Evolutionary conservation across 345 rosid genomes (phyloP).

Genomic region (Eucalyptus marginata): DNA sequence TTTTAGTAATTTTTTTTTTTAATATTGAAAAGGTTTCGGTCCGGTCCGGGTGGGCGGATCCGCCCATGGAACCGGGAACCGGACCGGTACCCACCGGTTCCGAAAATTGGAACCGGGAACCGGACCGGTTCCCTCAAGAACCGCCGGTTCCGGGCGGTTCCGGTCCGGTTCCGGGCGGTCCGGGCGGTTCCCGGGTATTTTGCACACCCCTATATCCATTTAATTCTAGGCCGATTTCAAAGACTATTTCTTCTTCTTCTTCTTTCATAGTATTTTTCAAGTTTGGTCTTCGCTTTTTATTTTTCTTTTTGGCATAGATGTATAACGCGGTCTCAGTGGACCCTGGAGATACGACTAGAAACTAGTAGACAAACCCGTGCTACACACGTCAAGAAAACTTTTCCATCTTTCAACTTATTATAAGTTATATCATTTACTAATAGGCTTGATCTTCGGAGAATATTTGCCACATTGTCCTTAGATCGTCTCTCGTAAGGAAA

Average conservation of each 20-base stretch:
- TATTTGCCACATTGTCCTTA: not conserved
- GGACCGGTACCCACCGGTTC: too few species aligned
- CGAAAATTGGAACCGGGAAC: too few species aligned
- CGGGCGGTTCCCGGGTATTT: too few species aligned
- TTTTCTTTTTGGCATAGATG: not conserved
- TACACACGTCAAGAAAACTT: not conserved
- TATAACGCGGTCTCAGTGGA: not conserved
- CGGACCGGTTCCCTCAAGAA: too few species aligned
- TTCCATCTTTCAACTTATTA: not conserved
- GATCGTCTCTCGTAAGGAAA: not conserved
- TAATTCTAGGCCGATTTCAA: not conserved
- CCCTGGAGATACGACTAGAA: not conserved
- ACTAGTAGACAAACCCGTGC: not conserved
- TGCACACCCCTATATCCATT: too few species aligned
- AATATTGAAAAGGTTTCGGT: too few species aligned
- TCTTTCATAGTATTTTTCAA: not conserved
- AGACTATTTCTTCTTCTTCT: not conserved
- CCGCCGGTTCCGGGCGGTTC: too few species aligned
- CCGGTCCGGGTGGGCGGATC: too few species aligned
- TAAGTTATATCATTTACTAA: not conserved
- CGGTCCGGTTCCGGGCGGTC: too few species aligned
- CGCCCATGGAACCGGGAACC: too few species aligned
- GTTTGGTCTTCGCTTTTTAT: not conserved
- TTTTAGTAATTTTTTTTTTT: too few species aligned
- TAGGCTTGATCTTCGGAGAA: not conserved